Base-by-base conservation (phyloP, 768 basidiomycete species). In the Amanita jacksonii region DNA sequence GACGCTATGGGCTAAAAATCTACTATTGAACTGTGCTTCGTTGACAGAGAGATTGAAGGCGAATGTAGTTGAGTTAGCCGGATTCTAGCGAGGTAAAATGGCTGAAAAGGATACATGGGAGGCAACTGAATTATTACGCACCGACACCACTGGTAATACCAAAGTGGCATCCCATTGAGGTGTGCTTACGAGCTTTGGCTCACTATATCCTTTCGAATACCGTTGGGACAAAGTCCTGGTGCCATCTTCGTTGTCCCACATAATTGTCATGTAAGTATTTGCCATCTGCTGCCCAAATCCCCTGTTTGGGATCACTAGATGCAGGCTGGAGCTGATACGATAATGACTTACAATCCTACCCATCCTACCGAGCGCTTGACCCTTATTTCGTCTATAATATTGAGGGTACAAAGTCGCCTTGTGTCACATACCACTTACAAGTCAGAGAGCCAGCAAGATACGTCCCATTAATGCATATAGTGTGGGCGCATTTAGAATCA, bases 221-320 rank as follows among this genome's bases (percentile, higher is more conserved):
- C 81, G 65, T 47, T 84, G 81, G 8, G 77, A 79, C 40, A 84
- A 54, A 1, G 77, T 75, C 34, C 68, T 65, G 4, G 69, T 64
- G 2, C 73, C 74, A 52, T 83, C 75, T 3, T 62, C 54, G 51
- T 68, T 66, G 36, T 59, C 55, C 66, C 69, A 69, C 58, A 70
- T 57, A n/a, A 83, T 71, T 46, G 82, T 69, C 69, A 80, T 77
- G 32, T 69, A 68, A 0, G 71, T 66, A 36, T 62, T 52, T n/a
- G 61, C 52, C 76, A 78, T 77, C 33, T 55, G 60, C 23, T 45
- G 48, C 4, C 78, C 77, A 52, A 72, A 78, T 9, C 76, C 76
- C 37, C 72, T 73, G 46, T 32, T 41, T 19, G 25, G 38, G 49
- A 43, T 31, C 38, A 54, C n/a, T n/a, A n/a, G 23, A 51, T 44